Evolutionary conservation across 2,329 filamentous ascomycete species (phyloP).

Genomic region (Cercospora sesami): DNA sequence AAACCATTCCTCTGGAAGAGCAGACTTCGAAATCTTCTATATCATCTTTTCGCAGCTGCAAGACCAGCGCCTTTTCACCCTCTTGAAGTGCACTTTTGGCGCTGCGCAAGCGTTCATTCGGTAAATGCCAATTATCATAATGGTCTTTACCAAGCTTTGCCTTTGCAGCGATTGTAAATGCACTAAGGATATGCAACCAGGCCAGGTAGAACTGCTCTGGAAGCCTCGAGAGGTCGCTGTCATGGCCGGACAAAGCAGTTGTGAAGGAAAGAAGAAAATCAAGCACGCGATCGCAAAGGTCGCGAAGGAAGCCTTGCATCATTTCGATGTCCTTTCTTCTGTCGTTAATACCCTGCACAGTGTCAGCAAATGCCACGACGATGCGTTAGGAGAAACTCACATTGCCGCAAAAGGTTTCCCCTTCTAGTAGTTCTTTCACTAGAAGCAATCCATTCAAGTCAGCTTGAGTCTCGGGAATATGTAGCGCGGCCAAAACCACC

Average conservation of each 20-base stretch:
- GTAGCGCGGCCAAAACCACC: too few species aligned
- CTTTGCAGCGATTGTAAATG: slow-evolving; percentile 12
- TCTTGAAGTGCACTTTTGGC: slow-evolving; percentile 4
- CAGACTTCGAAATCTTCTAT: slow-evolving; percentile 20
- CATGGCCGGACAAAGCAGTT: slow-evolving; percentile 4
- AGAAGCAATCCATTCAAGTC: background rate
- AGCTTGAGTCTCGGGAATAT: background rate
- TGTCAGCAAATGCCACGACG: background rate
- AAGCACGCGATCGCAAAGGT: slow-evolving; percentile 9
- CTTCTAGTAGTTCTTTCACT: slow-evolving; percentile 10
- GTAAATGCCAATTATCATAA: background rate
- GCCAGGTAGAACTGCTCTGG: slow-evolving; percentile 17
- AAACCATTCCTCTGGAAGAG: slow-evolving; percentile 17
- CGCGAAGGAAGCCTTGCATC: slow-evolving; percentile 1
- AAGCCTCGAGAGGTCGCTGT: background rate
- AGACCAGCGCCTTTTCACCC: slow-evolving; percentile 9
- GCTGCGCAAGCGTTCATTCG: background rate
- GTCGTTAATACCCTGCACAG: background rate
- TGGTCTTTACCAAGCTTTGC: background rate
- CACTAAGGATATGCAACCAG: slow-evolving; percentile 18
- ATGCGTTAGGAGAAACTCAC: background rate
- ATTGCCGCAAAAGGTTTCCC: slow-evolving; percentile 3
- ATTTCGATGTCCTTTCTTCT: background rate
- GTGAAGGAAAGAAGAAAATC: slow-evolving; percentile 9
- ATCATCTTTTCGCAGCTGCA: slow-evolving; percentile 8